These are phyloP conservation scores for Debaryomyces maramus DNA, from an alignment of 805 yeast genomes.

Conservation along the genomic window DNA sequence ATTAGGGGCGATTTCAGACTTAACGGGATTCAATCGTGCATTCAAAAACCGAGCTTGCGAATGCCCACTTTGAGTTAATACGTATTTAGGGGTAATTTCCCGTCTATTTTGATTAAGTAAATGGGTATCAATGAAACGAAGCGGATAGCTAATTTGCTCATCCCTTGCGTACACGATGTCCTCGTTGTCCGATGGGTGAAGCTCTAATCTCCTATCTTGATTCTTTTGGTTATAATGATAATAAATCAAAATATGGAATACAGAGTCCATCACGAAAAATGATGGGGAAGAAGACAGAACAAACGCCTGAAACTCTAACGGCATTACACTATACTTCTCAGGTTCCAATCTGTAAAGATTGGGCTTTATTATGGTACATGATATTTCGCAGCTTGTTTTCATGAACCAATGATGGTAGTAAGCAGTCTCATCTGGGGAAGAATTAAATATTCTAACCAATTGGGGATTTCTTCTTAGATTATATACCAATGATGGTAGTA, in stretches of 20 bases:
- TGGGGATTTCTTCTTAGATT: conserved; percentile 36
- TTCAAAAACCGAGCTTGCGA: too few relatives aligned
- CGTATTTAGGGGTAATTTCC: conserved; percentile 20
- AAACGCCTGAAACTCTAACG: too few relatives aligned
- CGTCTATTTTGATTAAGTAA: conserved; percentile 6
- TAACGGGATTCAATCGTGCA: too few relatives aligned
- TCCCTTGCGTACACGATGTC: conserved; percentile 13
- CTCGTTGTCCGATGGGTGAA: conserved; percentile 32
- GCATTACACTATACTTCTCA: too few relatives aligned
- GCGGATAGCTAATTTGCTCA: conserved; percentile 11
- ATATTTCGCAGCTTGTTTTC: conserved; percentile 14
- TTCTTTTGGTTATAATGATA: conserved; percentile 10
- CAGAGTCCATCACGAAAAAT: conserved; percentile 31
- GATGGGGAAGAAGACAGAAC: too few relatives aligned
- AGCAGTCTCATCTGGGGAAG: conserved; percentile 49
- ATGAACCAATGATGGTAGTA: conserved; percentile 35
- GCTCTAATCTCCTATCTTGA: conserved; percentile 12
- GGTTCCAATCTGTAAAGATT: conserved; percentile 17
- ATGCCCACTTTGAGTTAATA: conserved; percentile 36
- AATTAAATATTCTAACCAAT: conserved; percentile 38
- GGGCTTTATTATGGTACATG: conserved; percentile 31
- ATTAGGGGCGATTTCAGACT: too few relatives aligned
- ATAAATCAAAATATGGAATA: conserved; percentile 27
- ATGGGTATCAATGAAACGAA: conserved; percentile 14
- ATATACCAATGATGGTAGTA: conserved; percentile 32